A percentile compares a stretch with the other conserved stretches of the same genome.
phyloP scores from a whole-genome alignment of 1,284 basidiomycete species.

The Naganishia cerealis region DNA sequence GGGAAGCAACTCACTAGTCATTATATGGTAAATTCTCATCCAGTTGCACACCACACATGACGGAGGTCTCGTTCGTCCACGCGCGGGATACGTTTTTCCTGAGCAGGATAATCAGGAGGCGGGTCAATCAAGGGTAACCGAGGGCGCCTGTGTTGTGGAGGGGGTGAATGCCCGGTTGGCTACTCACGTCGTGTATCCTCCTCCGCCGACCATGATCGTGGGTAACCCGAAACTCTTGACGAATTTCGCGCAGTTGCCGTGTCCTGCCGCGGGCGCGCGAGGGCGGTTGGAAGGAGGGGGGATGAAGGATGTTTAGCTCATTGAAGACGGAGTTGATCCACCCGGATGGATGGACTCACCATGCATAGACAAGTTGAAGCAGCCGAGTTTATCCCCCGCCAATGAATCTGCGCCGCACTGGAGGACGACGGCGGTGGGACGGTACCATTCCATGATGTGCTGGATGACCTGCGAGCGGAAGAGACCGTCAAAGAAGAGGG shows the following conservation, averaged over 20 bases:
- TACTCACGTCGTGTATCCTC: conserved; percentile 75
- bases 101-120: neutral
- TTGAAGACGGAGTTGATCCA: neutral
- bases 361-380: conserved; percentile 92
- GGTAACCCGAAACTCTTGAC: conserved; percentile 82
- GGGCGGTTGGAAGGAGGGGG: neutral
- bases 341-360: conserved; percentile 56
- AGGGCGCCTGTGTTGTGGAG: neutral
- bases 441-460: conserved; percentile 85
- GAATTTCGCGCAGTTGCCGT: conserved; percentile 86
- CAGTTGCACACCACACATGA: conserved; percentile 83
- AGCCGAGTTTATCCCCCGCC: conserved; percentile 91
- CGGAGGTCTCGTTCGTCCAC: conserved; percentile 96
- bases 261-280: conserved; percentile 53
- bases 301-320: neutral
- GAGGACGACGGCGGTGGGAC: conserved; percentile 83
- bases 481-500: neutral
- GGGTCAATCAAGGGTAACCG: conserved; percentile 29
- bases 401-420: conserved; percentile 96
- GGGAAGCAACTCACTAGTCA: conserved; percentile 62
- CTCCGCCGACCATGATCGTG: conserved; percentile 87
- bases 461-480: conserved; percentile 66
- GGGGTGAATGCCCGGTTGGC: neutral
- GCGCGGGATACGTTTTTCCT: conserved; percentile 86
- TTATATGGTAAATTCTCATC: conserved; percentile 86